Evolutionary conservation across 257 asterid species (phyloP), one percentile per base, ranked within the genome.

Genomic region (Lantana camara): DNA sequence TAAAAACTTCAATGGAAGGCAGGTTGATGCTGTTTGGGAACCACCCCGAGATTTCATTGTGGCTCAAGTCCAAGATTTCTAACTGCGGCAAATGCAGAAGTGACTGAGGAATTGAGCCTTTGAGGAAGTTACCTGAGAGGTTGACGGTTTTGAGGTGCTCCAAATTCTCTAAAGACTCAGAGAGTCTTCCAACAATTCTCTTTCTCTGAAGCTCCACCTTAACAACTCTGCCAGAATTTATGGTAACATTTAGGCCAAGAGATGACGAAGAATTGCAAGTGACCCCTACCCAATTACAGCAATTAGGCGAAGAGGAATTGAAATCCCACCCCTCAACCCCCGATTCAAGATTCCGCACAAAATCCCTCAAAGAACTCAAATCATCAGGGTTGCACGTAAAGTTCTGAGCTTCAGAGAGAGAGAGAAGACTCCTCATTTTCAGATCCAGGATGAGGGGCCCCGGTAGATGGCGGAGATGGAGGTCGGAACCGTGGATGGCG

Each of bases 241-340:
- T 5, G 3, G 86, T n/a, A 16, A 46, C 75, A 27, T 73, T 65
- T 22, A 67, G 41, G 66, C n/a, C n/a, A n/a, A n/a, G n/a, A n/a
- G n/a, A n/a, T n/a, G n/a, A n/a, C n/a, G 84, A 79, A 35, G 79
- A 59, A 51, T 20, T 14, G 82, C 97, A 90, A 46, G 87, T 73
- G 64, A 90, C 35, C 12, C 90, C 96, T 0, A 40, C 57, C 95
- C 91, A 90, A 17, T 22, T 64, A 56, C 96, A 90, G 76, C 96
- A 90, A 56, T 74, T 79, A 46, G 79, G 40, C 13, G 85, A 70
- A 24, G 85, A 62, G 11, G 87, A 73, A 34, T 22, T 45, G 40
- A 53, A 32, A 45, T 57, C 79, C 97, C 97, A 85, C 1, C 81
- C 85, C 21, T 68, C 80, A 57, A 75, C 9, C 32, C 64, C 65